Conservation (phyloP, 495 filamentous ascomycete genomes). For the Bacidia gigantensis region DNA sequence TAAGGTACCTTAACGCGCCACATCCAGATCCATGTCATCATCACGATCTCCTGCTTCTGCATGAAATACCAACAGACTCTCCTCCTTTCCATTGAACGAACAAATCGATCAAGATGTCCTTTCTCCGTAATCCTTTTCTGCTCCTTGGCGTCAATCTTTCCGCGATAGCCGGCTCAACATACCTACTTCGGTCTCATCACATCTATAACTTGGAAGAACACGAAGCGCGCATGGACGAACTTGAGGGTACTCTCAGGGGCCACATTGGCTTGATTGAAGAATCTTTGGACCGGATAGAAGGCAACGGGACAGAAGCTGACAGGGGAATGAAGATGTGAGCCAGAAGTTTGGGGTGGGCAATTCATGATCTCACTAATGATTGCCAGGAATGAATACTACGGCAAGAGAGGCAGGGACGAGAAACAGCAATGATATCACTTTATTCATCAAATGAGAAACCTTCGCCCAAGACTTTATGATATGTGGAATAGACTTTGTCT, state of each 20-base stretch:
- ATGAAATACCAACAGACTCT: no score
- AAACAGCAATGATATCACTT: slow-evolving; percentile 5
- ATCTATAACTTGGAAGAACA: slow-evolving; percentile 31
- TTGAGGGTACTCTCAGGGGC: slow-evolving; percentile 33
- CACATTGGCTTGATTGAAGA: slow-evolving; percentile 36
- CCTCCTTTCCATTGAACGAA: neutral
- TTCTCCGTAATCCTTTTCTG: slow-evolving; percentile 18
- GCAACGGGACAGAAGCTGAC: slow-evolving; percentile 19
- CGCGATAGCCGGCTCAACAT: slow-evolving; percentile 23
- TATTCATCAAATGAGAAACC: no score
- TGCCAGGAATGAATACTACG: slow-evolving; percentile 18
- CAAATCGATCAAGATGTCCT: slow-evolving; percentile 17
- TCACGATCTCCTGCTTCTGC: neutral
- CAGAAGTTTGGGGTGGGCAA: no score
- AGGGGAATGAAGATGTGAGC: slow-evolving; percentile 21
- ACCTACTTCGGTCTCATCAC: slow-evolving; percentile 25
- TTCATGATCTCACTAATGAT: neutral
- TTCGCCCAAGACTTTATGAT: no score
- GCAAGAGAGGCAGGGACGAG: slow-evolving; percentile 17
- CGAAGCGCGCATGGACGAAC: slow-evolving; percentile 33
- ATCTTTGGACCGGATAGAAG: slow-evolving; percentile 26
- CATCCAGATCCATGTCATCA: slow-evolving; percentile 10
- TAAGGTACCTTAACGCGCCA: no score
- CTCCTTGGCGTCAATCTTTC: slow-evolving; percentile 23
- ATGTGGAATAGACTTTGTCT: no score